Conservation (phyloP, 441 rosid genomes). For the Erodium trifolium region DNA sequence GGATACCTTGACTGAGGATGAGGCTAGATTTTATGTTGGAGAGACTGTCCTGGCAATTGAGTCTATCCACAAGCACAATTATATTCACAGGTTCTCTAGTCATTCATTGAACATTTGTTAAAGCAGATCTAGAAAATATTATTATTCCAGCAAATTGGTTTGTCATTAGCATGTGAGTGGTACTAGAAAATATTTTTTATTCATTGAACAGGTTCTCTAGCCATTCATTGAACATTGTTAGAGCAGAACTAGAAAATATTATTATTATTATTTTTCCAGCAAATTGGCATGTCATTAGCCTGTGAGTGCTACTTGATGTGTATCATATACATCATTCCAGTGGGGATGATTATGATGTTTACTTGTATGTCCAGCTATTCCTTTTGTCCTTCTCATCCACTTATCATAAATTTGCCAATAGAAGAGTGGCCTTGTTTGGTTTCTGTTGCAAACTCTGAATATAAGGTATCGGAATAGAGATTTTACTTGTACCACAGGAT, state of each 20-base stretch:
- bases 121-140: no score
- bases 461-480: neutral
- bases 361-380: neutral
- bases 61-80: conserved; percentile 29
- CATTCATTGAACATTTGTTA: no score
- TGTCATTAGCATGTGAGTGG: no score
- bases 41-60: conserved; percentile 28
- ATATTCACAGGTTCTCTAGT: conserved; percentile 20
- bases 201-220: neutral
- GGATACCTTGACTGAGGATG: conserved; percentile 26
- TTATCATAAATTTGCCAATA: neutral
- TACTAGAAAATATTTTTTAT: no score
- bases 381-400: neutral
- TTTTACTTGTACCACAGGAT: neutral
- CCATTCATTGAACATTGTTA: neutral
- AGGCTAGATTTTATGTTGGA: conserved; percentile 24
- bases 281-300: no score
- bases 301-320: no score
- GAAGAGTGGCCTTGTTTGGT: neutral
- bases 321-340: no score
- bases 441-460: neutral
- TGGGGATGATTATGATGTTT: neutral
- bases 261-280: no score
- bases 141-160: no score
- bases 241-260: neutral